Base-by-base conservation (phyloP, 768 basidiomycete species). In the Candolleomyces eurysporus region DNA sequence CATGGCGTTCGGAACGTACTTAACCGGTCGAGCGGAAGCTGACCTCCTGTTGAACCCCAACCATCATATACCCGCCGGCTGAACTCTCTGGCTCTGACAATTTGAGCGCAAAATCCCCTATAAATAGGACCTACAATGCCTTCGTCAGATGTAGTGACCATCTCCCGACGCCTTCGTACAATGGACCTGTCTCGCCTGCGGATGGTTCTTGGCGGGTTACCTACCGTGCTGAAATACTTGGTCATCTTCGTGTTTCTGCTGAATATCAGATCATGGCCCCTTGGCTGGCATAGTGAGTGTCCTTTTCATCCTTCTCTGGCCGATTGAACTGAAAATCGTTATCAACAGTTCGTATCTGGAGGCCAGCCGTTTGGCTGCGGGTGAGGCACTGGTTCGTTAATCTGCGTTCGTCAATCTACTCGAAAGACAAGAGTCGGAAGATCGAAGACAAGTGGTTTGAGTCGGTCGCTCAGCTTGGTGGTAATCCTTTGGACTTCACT, bases 261-360 rank as follows among this genome's bases (percentile, higher is more conserved):
- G 21, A 90, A 90, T 61, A 62, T 75, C 14, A 81, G 84, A n/a
- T 87, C 87, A 10, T 80, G 84, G 68, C 89, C 89, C 1, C 68
- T 88, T n/a, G 77, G 76, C 32, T 91, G 89, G 89, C 90, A 90
- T 66, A 65, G 89, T 90, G 67, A 69, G 88, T 81, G 52, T 7
- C 5, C 49, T 48, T 46, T 11, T 1, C n/a, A 22, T 39, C 17
- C 42, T n/a, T 17, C n/a, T 13, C 2, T 40, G 36, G 36, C 11
- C 36, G 36, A 11, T 36, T 1, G 36, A 36, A 6, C 36, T 36
- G 36, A 36, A 6, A 8, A 36, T 11, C 36, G 36, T 36, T 36
- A 36, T 36, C 36, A 46, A 32, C 22, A 65, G 86, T 82, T 46
- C 83, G 83, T 8, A 79, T 88, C 4, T 84, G 86, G 66, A 73